phyloP scores from a whole-genome alignment of 2,329 filamentous ascomycete species.

The Fulvia fulva region DNA sequence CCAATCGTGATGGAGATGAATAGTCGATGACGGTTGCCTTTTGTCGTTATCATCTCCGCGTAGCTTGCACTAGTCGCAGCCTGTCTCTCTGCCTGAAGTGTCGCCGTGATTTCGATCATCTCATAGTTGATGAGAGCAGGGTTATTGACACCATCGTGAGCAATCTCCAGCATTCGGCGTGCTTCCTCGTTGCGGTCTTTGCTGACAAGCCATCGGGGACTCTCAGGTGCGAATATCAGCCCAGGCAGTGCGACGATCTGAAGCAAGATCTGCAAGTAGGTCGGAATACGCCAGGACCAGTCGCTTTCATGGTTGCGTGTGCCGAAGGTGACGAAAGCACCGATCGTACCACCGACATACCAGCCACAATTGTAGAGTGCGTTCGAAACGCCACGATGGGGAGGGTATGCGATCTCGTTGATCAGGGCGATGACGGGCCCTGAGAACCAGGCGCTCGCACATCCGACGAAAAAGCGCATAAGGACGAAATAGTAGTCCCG shows the following conservation, averaged over 20 bases:
- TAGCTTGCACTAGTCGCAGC: constrained; percentile 43
- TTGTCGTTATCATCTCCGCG: constrained; percentile 19
- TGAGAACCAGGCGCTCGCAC: constrained; percentile 33
- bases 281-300: constrained; percentile 18
- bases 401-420: constrained; percentile 45
- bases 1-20: constrained; percentile 38
- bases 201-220: constrained; percentile 15
- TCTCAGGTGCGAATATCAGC: constrained; percentile 3
- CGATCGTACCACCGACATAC: constrained; percentile 23
- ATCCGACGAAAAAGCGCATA: constrained; percentile 37
- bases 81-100: constrained; percentile 41
- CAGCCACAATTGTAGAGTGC: constrained; percentile 37
- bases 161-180: constrained; percentile 42
- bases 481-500: constrained; percentile 38
- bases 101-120: constrained; percentile 55
- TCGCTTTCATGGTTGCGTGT: constrained; percentile 7
- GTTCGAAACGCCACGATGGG: constrained; percentile 36
- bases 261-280: constrained; percentile 16
- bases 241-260: constrained; percentile 21
- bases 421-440: constrained; percentile 38
- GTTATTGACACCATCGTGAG: constrained; percentile 55
- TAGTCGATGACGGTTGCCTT: constrained; percentile 35
- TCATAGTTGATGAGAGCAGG: constrained; percentile 64
- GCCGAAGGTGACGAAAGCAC: constrained; percentile 1
- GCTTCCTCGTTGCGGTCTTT: constrained; percentile 14